phyloP scores from a whole-genome alignment of 75 land plant species.

The Cunninghamia lanceolata region DNA sequence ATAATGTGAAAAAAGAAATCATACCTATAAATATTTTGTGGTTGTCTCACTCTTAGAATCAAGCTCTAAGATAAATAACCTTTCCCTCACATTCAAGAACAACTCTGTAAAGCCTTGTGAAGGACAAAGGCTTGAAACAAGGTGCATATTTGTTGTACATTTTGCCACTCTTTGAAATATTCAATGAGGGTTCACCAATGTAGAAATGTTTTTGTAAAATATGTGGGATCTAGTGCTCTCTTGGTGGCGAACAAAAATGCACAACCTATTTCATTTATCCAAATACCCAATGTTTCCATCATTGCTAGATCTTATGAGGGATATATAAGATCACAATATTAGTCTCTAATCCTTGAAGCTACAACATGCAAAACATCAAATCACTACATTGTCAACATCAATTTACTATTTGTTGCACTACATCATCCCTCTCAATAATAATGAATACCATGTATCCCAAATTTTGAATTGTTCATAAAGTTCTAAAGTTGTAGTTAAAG shows the following conservation, averaged over 20 bases:
- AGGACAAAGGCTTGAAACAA: neutral
- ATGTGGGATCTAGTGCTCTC: constrained; percentile 6
- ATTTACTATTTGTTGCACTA: neutral
- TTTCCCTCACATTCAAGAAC: constrained; percentile 9
- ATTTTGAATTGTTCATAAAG: too few species aligned
- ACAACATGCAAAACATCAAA: neutral
- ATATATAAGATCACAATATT: neutral
- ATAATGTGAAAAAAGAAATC: neutral
- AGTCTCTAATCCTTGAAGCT: constrained; percentile 10
- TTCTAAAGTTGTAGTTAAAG: too few species aligned
- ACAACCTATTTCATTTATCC: constrained; percentile 22
- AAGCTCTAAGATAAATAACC: neutral
- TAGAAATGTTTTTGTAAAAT: neutral
- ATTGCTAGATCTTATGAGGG: constrained; percentile 10
- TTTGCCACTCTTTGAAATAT: neutral
- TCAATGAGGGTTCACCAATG: constrained; percentile 7
- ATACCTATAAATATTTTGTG: neutral
- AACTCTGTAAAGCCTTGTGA: constrained; percentile 11
- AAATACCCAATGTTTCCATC: constrained; percentile 23
- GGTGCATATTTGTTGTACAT: neutral
- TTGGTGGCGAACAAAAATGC: constrained; percentile 19
- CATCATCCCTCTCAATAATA: too few species aligned
- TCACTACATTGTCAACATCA: neutral
- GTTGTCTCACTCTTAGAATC: neutral
- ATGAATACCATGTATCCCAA: too few species aligned